Evolutionary conservation across 345 rosid species (phyloP).

Genomic region (Lagerstroemia speciosa): DNA sequence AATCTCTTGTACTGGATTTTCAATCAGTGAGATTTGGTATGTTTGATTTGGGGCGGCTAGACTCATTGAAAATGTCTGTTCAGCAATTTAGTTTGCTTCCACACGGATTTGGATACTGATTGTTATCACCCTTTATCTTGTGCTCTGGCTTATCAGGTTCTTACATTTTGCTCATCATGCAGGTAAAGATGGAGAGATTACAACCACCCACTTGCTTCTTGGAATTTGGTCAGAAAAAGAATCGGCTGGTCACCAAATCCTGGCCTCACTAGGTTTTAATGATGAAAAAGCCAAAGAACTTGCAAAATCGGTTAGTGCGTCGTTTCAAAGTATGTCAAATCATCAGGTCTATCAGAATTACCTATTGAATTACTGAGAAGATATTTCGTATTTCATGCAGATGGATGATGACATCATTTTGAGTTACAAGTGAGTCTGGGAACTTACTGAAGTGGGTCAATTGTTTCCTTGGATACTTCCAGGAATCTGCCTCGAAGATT

Average conservation of each 20-base stretch:
- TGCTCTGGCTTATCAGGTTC: not conserved
- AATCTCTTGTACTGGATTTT: too few species aligned
- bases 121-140: not conserved
- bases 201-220: constrained; percentile 59
- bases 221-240: constrained; percentile 76
- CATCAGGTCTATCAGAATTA: not conserved
- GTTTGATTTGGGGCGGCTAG: too few species aligned
- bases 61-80: too few species aligned
- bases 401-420: constrained; percentile 41
- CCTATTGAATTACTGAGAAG: not conserved
- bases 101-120: too few species aligned
- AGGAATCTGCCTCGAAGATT: not conserved
- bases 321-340: not conserved
- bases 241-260: constrained; percentile 70
- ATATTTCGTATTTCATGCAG: constrained; percentile 36
- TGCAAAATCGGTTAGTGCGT: constrained; percentile 45
- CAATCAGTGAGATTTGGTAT: too few species aligned
- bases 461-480: not conserved
- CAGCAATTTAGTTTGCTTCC: too few species aligned
- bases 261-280: constrained; percentile 57
- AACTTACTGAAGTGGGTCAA: not conserved
- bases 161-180: constrained; percentile 13
- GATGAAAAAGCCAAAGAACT: constrained; percentile 82
- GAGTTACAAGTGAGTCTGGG: constrained; percentile 18
- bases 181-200: constrained; percentile 76